Conservation (phyloP, 2,329 filamentous ascomycete species). For the Monilinia polystroma region DNA sequence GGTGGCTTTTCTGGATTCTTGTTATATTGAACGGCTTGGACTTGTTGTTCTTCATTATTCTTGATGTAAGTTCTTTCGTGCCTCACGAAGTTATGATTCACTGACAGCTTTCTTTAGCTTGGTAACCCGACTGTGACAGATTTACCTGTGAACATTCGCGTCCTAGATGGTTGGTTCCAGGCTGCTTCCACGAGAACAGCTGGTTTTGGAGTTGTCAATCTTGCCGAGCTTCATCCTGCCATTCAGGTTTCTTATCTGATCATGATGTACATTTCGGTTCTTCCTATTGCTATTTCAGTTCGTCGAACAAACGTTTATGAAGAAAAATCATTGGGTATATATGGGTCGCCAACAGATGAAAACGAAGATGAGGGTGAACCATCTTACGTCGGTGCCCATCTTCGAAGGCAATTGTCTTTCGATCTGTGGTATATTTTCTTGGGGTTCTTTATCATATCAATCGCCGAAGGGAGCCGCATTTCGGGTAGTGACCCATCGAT, state of each 20-base stretch:
- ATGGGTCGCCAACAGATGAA: slow-evolving; percentile 51
- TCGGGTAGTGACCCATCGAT: slow-evolving; percentile 59
- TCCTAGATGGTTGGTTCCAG: slow-evolving; percentile 88
- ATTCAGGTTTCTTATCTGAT: slow-evolving; percentile 93
- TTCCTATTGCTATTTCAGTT: slow-evolving; percentile 93
- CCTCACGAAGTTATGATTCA: neutral
- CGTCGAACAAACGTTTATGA: slow-evolving; percentile 96
- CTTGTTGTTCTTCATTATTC: slow-evolving; percentile 84
- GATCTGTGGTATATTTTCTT: slow-evolving; percentile 97
- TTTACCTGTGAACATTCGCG: slow-evolving; percentile 69
- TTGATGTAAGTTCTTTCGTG: slow-evolving; percentile 65
- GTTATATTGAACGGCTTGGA: slow-evolving; percentile 80
- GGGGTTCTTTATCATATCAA: slow-evolving; percentile 88
- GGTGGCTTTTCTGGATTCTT: slow-evolving; percentile 92
- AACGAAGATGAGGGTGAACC: slow-evolving; percentile 56
- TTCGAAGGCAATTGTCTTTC: slow-evolving; percentile 91
- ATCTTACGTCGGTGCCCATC: slow-evolving; percentile 86
- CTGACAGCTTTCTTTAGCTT: slow-evolving; percentile 50
- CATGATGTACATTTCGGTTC: slow-evolving; percentile 99
- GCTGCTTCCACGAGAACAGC: slow-evolving; percentile 87
- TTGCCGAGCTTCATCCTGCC: slow-evolving; percentile 78
- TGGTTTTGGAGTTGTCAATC: slow-evolving; percentile 79
- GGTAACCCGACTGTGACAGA: slow-evolving; percentile 66
- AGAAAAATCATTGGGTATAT: slow-evolving; percentile 80
- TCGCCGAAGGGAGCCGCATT: slow-evolving; percentile 76